Base-by-base conservation (phyloP, 495 filamentous ascomycete species). In the Penicillium longicatenatum region DNA sequence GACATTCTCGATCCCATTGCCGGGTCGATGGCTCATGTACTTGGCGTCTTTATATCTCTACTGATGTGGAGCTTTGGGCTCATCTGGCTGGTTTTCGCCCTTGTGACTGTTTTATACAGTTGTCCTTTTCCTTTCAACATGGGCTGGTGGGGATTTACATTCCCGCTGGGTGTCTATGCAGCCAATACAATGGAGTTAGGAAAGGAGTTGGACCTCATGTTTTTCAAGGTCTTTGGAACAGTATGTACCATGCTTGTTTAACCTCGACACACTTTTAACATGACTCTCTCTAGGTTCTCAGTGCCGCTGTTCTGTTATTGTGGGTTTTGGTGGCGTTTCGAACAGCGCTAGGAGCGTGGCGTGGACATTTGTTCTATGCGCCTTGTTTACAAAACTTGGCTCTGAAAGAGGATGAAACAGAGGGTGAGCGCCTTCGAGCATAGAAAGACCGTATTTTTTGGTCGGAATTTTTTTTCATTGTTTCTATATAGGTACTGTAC, bases 121-220 rank as follows among this genome's bases (percentile, higher is more conserved):
- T 67, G 60, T 8, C 75, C 66, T 1, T 84, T 85, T 53, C 83
- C 82, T 0, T 86, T 85, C 63, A 84, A 84, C 59, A 84, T 85
- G 78, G 82, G 83, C 3, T 85, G 83, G 83, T 86, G 83, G 83
- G 81, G 79, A 14, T 84, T 86, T 49, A 82, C 77, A 0, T 86
- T 85, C 50, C 82, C 84, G 0, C 61, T 84, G 19, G 82, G 80
- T n/a, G 79, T 83, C 7, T 82, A 80, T 60, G 75, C 82, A 0
- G 67, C 77, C 19, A 77, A 71, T 19, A 82, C 82, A 6, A 73
- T 74, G 17, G 60, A 69, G 20, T 58, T 85, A 8, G 80, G 72
- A 2, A 55, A 69, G 30, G 77, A 83, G 57, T 45, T 84, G 47
- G 64, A 71, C 11, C 70, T 75, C 7, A 64, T 59, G 44, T 82